phyloP scores from a whole-genome alignment of 2,329 filamentous ascomycete species.

The Talaromyces sp. region DNA sequence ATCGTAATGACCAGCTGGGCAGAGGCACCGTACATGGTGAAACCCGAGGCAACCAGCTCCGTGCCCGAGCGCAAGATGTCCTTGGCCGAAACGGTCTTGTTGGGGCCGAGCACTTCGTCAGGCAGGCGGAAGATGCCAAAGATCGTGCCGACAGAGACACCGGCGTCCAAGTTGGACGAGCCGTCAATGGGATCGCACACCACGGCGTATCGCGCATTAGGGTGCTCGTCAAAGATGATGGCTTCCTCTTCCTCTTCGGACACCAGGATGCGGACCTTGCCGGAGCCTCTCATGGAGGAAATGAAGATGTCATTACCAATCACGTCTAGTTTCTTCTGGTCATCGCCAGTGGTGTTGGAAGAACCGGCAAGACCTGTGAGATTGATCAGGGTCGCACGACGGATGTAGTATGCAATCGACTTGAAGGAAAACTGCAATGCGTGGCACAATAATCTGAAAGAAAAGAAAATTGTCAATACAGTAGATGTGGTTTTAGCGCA shows the following conservation, averaged over 20 bases:
- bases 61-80: slow-evolving; percentile 86
- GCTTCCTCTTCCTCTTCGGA: slow-evolving; percentile 95
- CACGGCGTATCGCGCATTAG: slow-evolving; percentile 78
- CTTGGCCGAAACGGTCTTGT: slow-evolving; percentile 56
- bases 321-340: slow-evolving; percentile 99
- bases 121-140: slow-evolving; percentile 89
- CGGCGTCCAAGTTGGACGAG: slow-evolving; percentile 93
- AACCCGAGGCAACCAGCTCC: slow-evolving; percentile 89
- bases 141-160: slow-evolving; percentile 96
- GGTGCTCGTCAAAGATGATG: slow-evolving; percentile 75
- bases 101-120: slow-evolving; percentile 49
- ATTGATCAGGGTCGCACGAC: slow-evolving; percentile 89
- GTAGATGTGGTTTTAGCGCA: neutral
- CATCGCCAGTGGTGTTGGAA: slow-evolving; percentile 91
- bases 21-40: slow-evolving; percentile 99
- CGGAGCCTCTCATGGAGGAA: slow-evolving; percentile 86
- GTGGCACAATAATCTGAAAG: slow-evolving; percentile 78
- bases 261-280: slow-evolving; percentile 85
- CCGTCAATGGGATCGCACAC: slow-evolving; percentile 98
- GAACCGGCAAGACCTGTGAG: slow-evolving; percentile 91
- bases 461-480: neutral
- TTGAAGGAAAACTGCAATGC: slow-evolving; percentile 99
- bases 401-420: slow-evolving; percentile 98
- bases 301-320: slow-evolving; percentile 99
- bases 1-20: slow-evolving; percentile 96